Evolutionary conservation across 78 protist genomes (phyloP).

Genomic region (Dictyostelium purpureum): DNA sequence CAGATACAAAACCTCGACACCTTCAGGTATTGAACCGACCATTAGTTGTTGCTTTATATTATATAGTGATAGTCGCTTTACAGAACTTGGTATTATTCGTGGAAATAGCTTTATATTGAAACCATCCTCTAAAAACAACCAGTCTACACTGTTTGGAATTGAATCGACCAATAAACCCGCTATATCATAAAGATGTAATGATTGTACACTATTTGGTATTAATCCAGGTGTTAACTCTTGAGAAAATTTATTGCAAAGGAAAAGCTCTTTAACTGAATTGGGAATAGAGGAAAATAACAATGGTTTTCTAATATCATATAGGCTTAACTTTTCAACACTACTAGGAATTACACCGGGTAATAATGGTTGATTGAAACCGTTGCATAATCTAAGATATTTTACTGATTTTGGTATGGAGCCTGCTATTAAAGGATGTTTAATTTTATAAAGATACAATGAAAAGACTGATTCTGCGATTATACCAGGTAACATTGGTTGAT

Average conservation of each 20-base stretch:
- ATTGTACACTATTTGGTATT: neutral
- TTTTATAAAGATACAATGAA: neutral
- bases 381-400: neutral
- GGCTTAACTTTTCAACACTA: neutral
- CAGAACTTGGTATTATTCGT: neutral
- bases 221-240: neutral
- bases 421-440: neutral
- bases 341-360: neutral
- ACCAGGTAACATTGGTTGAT: neutral
- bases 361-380: neutral
- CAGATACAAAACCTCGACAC: neutral
- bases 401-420: conserved; percentile 40
- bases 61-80: neutral
- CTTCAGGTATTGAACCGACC: neutral
- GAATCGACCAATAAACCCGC: neutral
- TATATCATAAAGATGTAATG: neutral
- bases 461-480: neutral
- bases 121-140: neutral
- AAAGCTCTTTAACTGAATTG: neutral
- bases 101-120: neutral
- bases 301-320: neutral
- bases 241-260: neutral
- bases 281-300: neutral
- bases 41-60: neutral
- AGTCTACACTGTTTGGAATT: neutral